Evolutionary conservation across 352 stramenopile genomes (phyloP).

Genomic region (Peronospora belbahrii): DNA sequence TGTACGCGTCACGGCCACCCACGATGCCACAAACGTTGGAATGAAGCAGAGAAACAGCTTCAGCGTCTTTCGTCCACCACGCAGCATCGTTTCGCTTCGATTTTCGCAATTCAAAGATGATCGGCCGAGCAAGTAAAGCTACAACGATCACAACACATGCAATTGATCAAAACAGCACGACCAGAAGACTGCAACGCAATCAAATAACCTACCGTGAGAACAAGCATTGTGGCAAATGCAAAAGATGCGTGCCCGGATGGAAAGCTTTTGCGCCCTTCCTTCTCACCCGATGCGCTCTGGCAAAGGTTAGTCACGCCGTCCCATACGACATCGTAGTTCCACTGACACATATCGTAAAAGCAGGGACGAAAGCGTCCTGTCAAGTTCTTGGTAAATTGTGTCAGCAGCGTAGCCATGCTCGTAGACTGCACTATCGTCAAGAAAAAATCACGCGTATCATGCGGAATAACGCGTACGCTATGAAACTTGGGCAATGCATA

Average conservation of each 20-base stretch:
- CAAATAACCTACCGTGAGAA: constrained; percentile 45
- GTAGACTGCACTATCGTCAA: constrained; percentile 57
- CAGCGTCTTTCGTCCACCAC: constrained; percentile 51
- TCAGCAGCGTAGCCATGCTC: constrained; percentile 50
- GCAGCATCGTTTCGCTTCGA: constrained; percentile 41
- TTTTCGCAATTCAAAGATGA: constrained; percentile 57
- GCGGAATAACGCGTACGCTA: constrained; percentile 44
- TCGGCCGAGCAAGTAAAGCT: constrained; percentile 75
- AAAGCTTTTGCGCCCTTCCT: constrained; percentile 74
- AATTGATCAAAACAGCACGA: neutral
- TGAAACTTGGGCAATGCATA: constrained; percentile 52
- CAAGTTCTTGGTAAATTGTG: constrained; percentile 78
- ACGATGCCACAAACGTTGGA: constrained; percentile 57
- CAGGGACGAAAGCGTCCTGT: constrained; percentile 70
- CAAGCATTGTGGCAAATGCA: constrained; percentile 73
- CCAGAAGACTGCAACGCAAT: neutral
- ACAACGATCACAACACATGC: constrained; percentile 29
- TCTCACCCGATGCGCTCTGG: constrained; percentile 41
- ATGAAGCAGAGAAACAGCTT: constrained; percentile 75
- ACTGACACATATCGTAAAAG: constrained; percentile 84
- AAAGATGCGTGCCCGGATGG: constrained; percentile 74
- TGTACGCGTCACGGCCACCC: constrained; percentile 69
- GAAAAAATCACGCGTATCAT: constrained; percentile 77
- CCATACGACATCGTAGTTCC: constrained; percentile 60
- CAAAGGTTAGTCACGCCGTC: constrained; percentile 72